Conservation (phyloP, 169 alveolate genomes). For the Eimeria acervulina region DNA sequence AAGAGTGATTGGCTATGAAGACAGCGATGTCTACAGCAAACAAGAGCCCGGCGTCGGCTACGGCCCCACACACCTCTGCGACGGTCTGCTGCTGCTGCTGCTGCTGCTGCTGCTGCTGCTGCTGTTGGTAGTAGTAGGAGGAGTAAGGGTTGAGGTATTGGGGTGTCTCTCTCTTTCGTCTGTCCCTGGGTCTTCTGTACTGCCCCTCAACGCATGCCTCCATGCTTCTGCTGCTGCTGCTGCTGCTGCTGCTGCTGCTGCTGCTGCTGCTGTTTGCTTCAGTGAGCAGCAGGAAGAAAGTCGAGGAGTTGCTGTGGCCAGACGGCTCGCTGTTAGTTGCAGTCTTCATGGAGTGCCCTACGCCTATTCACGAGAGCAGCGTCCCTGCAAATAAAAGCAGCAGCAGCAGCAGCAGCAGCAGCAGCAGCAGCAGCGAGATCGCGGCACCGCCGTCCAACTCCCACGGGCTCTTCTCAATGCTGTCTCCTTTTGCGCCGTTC, state of each 20-base stretch:
- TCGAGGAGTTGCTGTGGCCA: not conserved
- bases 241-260: too few relatives aligned
- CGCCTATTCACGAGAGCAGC: too few relatives aligned
- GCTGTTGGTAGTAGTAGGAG: not conserved
- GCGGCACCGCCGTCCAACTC: not conserved
- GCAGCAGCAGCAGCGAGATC: constrained; percentile 19
- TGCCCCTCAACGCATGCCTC: too few relatives aligned
- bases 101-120: constrained; percentile 25
- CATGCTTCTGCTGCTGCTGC: too few relatives aligned
- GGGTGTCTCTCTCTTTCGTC: not conserved
- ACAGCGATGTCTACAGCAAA: constrained; percentile 64
- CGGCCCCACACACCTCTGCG: constrained; percentile 55
- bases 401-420: constrained; percentile 24
- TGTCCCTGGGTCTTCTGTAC: too few relatives aligned
- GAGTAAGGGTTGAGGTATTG: not conserved
- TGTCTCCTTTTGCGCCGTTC: too few relatives aligned
- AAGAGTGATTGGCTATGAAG: constrained; percentile 43
- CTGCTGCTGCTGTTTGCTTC: too few relatives aligned
- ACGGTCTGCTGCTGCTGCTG: too few relatives aligned
- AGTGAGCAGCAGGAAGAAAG: constrained; percentile 7
- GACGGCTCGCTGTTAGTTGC: too few relatives aligned
- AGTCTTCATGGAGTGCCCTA: too few relatives aligned
- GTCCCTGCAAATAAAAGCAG: too few relatives aligned
- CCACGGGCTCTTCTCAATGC: not conserved
- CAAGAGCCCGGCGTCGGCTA: constrained; percentile 73